Percentiles rank a stretch among this genome's conserved stretches.
Conservation (phyloP, 1,284 basidiomycete species). For the Papiliotrema laurentii region DNA sequence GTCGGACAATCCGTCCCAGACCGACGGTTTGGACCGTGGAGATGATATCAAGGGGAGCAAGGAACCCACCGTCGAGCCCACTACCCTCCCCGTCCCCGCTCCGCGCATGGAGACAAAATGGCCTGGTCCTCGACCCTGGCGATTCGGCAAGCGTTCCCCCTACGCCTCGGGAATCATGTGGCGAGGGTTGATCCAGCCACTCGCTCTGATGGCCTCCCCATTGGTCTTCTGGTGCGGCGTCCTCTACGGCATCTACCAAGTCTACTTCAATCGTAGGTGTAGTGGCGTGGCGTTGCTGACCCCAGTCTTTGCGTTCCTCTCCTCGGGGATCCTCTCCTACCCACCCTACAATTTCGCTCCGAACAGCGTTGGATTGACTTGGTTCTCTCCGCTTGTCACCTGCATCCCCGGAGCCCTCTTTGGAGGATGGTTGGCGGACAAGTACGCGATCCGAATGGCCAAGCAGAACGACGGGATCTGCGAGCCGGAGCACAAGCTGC, state of each 20-base stretch:
- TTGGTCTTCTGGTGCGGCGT: slow-evolving; percentile 1
- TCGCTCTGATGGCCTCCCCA: slow-evolving; percentile 4
- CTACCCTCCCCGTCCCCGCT: background rate
- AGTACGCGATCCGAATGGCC: slow-evolving; percentile 9
- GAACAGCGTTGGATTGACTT: background rate
- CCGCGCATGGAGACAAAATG: slow-evolving; percentile 1
- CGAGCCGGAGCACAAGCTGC: slow-evolving; percentile 22
- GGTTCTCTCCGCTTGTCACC: background rate
- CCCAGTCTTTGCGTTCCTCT: background rate
- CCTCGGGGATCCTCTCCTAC: background rate
- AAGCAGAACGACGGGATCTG: slow-evolving; percentile 15
- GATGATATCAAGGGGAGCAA: background rate
- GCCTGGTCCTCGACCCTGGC: slow-evolving; percentile 14
- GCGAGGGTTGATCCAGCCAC: slow-evolving; percentile 8
- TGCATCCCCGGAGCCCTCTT: slow-evolving; percentile 6
- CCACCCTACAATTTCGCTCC: background rate
- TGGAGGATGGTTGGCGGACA: slow-evolving; percentile 11
- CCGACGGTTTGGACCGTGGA: background rate
- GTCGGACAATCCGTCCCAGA: background rate
- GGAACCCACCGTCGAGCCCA: background rate
- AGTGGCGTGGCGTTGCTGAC: background rate
- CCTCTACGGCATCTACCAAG: slow-evolving; percentile 2
- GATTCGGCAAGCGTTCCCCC: slow-evolving; percentile 4
- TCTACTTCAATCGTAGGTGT: slow-evolving; percentile 1
- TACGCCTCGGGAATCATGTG: slow-evolving; percentile 7